Evolutionary conservation across 352 stramenopile species (phyloP).

Genomic region (Thalassiosira mediterranea): DNA sequence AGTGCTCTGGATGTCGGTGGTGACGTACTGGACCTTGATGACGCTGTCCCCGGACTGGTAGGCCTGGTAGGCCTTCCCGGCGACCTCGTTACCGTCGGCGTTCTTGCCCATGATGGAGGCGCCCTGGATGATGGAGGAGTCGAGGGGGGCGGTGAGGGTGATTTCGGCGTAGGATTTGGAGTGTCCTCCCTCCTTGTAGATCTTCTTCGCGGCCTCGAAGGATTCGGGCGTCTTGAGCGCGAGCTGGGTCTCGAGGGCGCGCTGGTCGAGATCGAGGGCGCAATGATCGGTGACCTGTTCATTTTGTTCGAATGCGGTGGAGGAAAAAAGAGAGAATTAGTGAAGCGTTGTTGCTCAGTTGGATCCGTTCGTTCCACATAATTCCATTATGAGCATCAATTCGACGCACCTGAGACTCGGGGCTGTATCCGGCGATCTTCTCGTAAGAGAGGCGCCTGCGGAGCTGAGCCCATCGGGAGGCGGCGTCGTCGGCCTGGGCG

Average conservation of each 20-base stretch:
- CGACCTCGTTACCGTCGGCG: constrained; percentile 29
- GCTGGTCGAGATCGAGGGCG: constrained; percentile 76
- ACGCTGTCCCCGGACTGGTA: constrained; percentile 19
- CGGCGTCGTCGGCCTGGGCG: background rate
- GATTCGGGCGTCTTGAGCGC: constrained; percentile 18
- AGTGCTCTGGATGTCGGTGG: constrained; percentile 41
- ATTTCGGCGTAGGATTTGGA: constrained; percentile 66
- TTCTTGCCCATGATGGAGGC: constrained; percentile 42
- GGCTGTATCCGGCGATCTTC: constrained; percentile 54
- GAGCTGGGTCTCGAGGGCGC: constrained; percentile 54
- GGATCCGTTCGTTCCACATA: background rate
- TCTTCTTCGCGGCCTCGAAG: constrained; percentile 35
- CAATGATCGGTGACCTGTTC: constrained; percentile 49
- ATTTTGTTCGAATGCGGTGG: background rate
- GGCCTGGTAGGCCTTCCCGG: constrained; percentile 47
- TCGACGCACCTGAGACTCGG: constrained; percentile 38
- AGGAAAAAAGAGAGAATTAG: constrained; percentile 1
- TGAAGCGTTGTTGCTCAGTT: background rate
- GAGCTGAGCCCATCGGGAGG: constrained; percentile 10
- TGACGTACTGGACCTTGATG: constrained; percentile 61
- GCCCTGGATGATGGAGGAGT: constrained; percentile 22
- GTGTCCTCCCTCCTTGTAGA: constrained; percentile 67
- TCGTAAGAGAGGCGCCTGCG: constrained; percentile 25
- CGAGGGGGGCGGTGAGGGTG: constrained; percentile 41
- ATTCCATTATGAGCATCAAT: background rate